Base-by-base conservation (phyloP, 2,329 filamentous ascomycete species). In the Pseudogymnoascus sp. region DNA sequence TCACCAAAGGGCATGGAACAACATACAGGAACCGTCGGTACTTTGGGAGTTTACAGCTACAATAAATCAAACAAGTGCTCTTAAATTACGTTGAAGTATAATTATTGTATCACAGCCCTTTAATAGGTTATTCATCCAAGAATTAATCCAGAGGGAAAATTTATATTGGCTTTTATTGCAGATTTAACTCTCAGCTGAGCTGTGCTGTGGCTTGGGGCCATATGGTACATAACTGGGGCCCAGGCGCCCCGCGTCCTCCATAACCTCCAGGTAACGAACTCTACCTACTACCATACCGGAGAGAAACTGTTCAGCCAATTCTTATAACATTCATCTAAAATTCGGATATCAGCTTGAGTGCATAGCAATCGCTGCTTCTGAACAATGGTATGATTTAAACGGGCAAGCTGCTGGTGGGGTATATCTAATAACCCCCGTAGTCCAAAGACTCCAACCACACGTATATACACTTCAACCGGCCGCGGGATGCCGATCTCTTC, bases 401-500 rank as follows among this genome's bases (percentile, higher is more conserved):
- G 47, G 50, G 28, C 25, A 28, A 56, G 14, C 10, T 21, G 5
- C 50, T 35, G 16, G 11, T 4, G 11, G 21, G 2, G 5, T 4
- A 56, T 5, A 33, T 18, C 50, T 56, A 21, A 56, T 28, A 21
- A 18, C 18, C 5, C 38, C 18, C 16, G 11, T 16, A 74, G 73
- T 73, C 72, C 71, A 91, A 91, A 78, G 90, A 94, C 79, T 86
- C 87, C 8, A 81, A 79, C 75, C 85, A 86, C 77, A 92, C 87
- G 21, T 85, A 90, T 73, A 77, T 93, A 66, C 90, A 93, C 79
- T 86, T 92, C 77, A 86, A 87, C 74, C 79, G 80, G 62, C 77
- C 88, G 31, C 84, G 85, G 73, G 84, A 91, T 76, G 89, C 88
- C 62, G 90, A 92, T 76, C 84, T 92, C 66, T 88, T 92, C 68